Conservation (phyloP, 805 yeast genomes). For the Ogataea haglerorum region DNA sequence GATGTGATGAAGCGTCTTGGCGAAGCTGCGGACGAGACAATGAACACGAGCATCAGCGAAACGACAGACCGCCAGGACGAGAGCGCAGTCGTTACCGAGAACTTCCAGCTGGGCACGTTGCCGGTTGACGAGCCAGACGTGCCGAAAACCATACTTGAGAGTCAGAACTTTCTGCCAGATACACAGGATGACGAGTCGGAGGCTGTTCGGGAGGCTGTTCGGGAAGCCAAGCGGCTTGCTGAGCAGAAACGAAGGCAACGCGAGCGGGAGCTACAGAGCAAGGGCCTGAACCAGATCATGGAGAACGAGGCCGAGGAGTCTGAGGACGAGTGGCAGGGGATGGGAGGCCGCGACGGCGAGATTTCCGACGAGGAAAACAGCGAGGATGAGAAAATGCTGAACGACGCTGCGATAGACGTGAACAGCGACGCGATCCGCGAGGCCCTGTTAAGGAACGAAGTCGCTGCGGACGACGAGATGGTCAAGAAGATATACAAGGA, state of each 20-base stretch:
- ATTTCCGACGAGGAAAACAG: slow-evolving; percentile 58
- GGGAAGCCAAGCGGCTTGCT: slow-evolving; percentile 21
- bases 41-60: slow-evolving; percentile 13
- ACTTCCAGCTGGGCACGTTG: slow-evolving; percentile 2
- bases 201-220: slow-evolving; percentile 1
- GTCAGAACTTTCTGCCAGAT: slow-evolving; percentile 30
- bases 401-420: slow-evolving; percentile 58
- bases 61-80: slow-evolving; percentile 8
- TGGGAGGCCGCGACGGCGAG: slow-evolving; percentile 72
- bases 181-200: slow-evolving; percentile 32
- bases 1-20: slow-evolving; percentile 21
- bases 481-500: slow-evolving; percentile 68
- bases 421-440: slow-evolving; percentile 57
- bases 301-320: slow-evolving; percentile 87
- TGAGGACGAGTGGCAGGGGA: slow-evolving; percentile 83
- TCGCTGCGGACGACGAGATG: slow-evolving; percentile 57
- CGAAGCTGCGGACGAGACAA: slow-evolving; percentile 8
- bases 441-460: slow-evolving; percentile 56
- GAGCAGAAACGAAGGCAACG: slow-evolving; percentile 29
- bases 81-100: background rate
- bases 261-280: slow-evolving; percentile 51
- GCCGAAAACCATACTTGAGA: slow-evolving; percentile 20
- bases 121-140: slow-evolving; percentile 13
- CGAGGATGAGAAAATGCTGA: slow-evolving; percentile 76
- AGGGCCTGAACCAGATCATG: slow-evolving; percentile 57